A percentile compares a stretch with the other conserved stretches of the same genome.
Conservation (phyloP, 1,284 basidiomycete genomes). For the Thecaphora thlaspeos region DNA sequence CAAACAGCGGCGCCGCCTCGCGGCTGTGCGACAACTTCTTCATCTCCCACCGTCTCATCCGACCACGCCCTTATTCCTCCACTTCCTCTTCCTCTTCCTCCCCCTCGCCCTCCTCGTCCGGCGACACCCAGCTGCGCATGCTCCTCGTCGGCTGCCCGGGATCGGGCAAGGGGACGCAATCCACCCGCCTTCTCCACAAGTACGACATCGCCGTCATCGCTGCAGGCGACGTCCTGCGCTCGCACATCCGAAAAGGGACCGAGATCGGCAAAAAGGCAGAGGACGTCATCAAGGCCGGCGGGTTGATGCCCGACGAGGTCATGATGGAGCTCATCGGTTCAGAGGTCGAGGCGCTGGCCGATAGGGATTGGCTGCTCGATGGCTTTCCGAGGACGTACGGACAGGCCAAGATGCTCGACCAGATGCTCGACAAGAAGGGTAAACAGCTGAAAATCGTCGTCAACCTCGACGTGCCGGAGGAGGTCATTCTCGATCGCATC, state of each 20-base stretch:
- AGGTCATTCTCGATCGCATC: slow-evolving; percentile 84
- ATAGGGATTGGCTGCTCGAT: slow-evolving; percentile 83
- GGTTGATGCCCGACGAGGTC: slow-evolving; percentile 52
- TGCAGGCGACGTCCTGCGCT: slow-evolving; percentile 51
- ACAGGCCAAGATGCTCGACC: slow-evolving; percentile 81
- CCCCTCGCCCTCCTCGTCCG: background rate
- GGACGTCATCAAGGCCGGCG: slow-evolving; percentile 45
- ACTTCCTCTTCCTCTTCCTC: no score
- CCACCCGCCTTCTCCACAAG: slow-evolving; percentile 34
- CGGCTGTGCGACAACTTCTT: background rate
- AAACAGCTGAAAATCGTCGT: slow-evolving; percentile 73
- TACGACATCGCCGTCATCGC: slow-evolving; percentile 34
- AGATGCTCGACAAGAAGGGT: slow-evolving; percentile 34
- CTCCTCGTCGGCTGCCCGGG: slow-evolving; percentile 54
- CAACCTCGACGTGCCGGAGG: slow-evolving; percentile 86
- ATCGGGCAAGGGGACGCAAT: slow-evolving; percentile 55
- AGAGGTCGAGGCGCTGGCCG: slow-evolving; percentile 20
- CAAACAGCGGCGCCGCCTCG: background rate
- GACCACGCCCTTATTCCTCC: background rate
- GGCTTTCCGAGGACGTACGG: slow-evolving; percentile 91
- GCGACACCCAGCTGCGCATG: slow-evolving; percentile 43
- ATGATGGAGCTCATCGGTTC: slow-evolving; percentile 52
- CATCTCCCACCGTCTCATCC: background rate
- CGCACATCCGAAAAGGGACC: slow-evolving; percentile 42
- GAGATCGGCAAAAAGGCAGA: slow-evolving; percentile 40